Evolutionary conservation across 495 filamentous ascomycete genomes (phyloP).

Genomic region (Penicillium crystallinum): DNA sequence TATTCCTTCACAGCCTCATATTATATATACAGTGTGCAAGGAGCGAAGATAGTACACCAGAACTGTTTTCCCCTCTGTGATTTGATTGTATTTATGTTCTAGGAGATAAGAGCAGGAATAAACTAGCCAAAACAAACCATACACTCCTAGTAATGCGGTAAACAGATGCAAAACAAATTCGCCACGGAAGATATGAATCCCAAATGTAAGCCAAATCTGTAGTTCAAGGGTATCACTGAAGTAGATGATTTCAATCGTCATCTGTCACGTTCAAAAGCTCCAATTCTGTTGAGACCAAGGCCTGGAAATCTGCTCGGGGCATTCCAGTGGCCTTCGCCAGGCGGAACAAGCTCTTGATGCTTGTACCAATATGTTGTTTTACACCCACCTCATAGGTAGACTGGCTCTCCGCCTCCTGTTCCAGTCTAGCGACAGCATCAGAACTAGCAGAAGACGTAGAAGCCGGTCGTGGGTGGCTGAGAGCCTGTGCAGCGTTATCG

Average conservation of each 20-base stretch:
- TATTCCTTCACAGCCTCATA: neutral
- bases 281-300: conserved; percentile 72
- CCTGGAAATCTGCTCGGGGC: conserved; percentile 76
- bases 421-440: conserved; percentile 58
- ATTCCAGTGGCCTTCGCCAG: conserved; percentile 77
- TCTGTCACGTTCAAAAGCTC: conserved; percentile 73
- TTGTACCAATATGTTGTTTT: conserved; percentile 82
- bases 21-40: neutral
- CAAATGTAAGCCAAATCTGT: conserved; percentile 11
- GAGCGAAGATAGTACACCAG: too few species aligned
- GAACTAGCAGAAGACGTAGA: conserved; percentile 53
- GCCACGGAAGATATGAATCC: conserved; percentile 7
- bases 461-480: conserved; percentile 43
- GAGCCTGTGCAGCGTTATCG: conserved; percentile 19
- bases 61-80: neutral
- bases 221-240: conserved; percentile 23
- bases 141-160: neutral
- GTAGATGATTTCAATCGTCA: conserved; percentile 42
- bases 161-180: conserved; percentile 10
- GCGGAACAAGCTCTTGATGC: conserved; percentile 82
- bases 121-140: neutral
- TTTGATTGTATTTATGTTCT: neutral
- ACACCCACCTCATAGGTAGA: conserved; percentile 72
- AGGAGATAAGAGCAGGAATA: neutral
- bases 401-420: conserved; percentile 57